A percentile compares a stretch with the other conserved stretches of the same genome.
Conservation (phyloP, 768 basidiomycete genomes). For the Amanita subjunquillea region DNA sequence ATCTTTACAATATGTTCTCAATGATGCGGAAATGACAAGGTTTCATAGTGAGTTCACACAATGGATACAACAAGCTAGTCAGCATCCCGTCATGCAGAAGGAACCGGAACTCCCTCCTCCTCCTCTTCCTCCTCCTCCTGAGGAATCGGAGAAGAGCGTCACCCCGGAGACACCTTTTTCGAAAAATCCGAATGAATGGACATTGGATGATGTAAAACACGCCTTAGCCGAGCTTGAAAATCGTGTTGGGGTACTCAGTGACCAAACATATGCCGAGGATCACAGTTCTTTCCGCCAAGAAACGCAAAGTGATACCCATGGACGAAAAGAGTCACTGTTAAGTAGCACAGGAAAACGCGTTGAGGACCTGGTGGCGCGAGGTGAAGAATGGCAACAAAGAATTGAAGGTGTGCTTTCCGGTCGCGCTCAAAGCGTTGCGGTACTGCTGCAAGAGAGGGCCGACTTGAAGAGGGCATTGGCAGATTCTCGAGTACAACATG, state of each 20-base stretch:
- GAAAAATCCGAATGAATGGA: constrained; percentile 9
- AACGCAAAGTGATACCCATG: constrained; percentile 54
- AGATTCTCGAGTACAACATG: background rate
- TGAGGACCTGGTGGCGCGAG: background rate
- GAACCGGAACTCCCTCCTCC: background rate
- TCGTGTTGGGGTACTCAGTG: constrained; percentile 7
- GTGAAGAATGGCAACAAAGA: background rate
- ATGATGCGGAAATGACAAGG: constrained; percentile 14
- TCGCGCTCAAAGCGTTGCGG: background rate
- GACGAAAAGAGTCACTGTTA: background rate
- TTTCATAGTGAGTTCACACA: constrained; percentile 20
- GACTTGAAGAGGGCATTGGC: background rate
- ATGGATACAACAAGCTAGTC: constrained; percentile 20
- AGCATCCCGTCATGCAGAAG: constrained; percentile 9
- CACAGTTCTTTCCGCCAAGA: constrained; percentile 39
- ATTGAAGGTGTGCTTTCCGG: background rate
- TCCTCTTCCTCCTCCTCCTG: background rate
- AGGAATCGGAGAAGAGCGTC: background rate
- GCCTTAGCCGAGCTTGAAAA: constrained; percentile 10
- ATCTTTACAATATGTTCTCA: constrained; percentile 6
- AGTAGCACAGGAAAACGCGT: background rate
- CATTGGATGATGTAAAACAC: constrained; percentile 15
- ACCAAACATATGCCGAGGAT: constrained; percentile 10
- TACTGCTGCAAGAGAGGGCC: constrained; percentile 3
- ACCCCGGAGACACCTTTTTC: constrained; percentile 7